phyloP scores from a whole-genome alignment of 1,284 basidiomycete species.

The Microbotryomycetes sp. region DNA sequence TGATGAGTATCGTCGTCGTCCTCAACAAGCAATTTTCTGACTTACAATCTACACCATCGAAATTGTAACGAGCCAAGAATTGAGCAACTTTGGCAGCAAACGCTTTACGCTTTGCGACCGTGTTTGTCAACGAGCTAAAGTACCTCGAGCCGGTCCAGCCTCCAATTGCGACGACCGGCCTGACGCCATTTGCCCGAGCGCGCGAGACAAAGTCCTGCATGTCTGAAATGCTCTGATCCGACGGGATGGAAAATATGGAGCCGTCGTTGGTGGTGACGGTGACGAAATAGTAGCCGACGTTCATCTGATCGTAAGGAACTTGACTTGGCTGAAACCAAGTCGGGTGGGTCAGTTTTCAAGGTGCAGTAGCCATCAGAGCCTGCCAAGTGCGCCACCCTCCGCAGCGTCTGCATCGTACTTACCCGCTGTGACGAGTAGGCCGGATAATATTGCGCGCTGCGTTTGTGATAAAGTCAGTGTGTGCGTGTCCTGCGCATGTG shows the following conservation, averaged over 20 bases:
- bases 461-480: neutral
- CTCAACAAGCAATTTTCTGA: neutral
- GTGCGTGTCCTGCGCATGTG: too few relatives aligned
- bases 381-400: too few relatives aligned
- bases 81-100: slow-evolving; percentile 57
- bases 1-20: too few relatives aligned
- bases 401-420: neutral
- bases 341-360: too few relatives aligned
- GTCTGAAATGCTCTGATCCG: neutral
- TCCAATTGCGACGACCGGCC: slow-evolving; percentile 17
- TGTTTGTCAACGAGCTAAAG: slow-evolving; percentile 25
- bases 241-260: slow-evolving; percentile 8
- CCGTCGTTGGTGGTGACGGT: slow-evolving; percentile 9
- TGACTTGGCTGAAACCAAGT: neutral
- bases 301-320: neutral
- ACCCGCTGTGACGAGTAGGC: slow-evolving; percentile 7
- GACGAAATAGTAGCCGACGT: slow-evolving; percentile 25
- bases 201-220: slow-evolving; percentile 8
- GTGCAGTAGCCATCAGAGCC: too few relatives aligned
- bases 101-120: slow-evolving; percentile 45
- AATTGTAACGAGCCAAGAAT: slow-evolving; percentile 51
- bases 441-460: slow-evolving; percentile 17
- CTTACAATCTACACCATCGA: slow-evolving; percentile 76
- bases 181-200: slow-evolving; percentile 7
- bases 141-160: slow-evolving; percentile 9